A percentile compares a stretch with the other conserved stretches of the same genome.
These are phyloP conservation scores for Tuber umbilicatum DNA, from an alignment of 495 filamentous ascomycete genomes.

Conservation along the genomic window DNA sequence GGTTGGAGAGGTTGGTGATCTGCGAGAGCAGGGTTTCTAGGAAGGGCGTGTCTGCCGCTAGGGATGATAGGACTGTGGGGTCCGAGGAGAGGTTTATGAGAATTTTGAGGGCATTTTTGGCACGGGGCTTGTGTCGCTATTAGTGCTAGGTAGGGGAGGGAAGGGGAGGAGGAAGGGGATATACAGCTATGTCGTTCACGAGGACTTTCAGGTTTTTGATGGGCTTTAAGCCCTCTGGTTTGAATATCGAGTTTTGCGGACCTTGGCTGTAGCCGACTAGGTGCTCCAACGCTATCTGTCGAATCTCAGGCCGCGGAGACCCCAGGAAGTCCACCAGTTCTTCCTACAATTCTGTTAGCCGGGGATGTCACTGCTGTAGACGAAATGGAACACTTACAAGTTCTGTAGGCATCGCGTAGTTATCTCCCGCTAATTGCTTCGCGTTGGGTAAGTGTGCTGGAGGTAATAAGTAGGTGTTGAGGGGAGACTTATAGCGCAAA, in stretches of 20 bases:
- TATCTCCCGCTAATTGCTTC: background rate
- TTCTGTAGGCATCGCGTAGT: constrained; percentile 36
- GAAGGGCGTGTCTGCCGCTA: constrained; percentile 76
- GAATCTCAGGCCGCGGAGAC: constrained; percentile 37
- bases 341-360: constrained; percentile 25
- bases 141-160: background rate
- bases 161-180: constrained; percentile 25
- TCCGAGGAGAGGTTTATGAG: constrained; percentile 86
- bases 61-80: constrained; percentile 59
- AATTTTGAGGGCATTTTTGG: constrained; percentile 86
- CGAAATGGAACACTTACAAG: constrained; percentile 18
- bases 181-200: constrained; percentile 69
- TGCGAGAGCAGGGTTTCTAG: constrained; percentile 61
- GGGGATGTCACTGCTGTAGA: background rate
- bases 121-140: constrained; percentile 58
- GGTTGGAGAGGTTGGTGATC: constrained; percentile 48
- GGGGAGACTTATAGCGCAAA: background rate
- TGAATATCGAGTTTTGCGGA: constrained; percentile 70
- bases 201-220: constrained; percentile 86
- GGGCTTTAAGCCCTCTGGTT: constrained; percentile 66
- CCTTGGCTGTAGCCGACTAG: constrained; percentile 74
- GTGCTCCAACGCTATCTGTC: constrained; percentile 63
- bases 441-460: background rate
- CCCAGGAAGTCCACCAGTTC: constrained; percentile 39
- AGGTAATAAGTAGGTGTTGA: background rate